Conservation (phyloP, 2,329 filamentous ascomycete genomes). For the Ascosphaera pollenicola region DNA sequence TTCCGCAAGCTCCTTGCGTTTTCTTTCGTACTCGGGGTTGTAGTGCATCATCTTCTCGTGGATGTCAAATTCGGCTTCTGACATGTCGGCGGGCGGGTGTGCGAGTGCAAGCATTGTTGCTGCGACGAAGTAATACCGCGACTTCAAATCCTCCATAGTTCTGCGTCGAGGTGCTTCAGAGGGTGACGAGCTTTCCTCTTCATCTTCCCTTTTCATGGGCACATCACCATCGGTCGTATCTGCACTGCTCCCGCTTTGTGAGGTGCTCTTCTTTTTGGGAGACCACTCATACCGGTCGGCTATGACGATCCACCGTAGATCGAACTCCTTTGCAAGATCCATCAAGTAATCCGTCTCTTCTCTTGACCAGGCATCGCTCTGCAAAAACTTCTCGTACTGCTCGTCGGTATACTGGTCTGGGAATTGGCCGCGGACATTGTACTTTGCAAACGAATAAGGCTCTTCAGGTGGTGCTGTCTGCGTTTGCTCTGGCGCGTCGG, state of each 20-base stretch:
- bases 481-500: conserved; percentile 11
- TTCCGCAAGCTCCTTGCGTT: conserved; percentile 67
- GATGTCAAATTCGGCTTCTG: conserved; percentile 54
- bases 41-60: conserved; percentile 78
- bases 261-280: conserved; percentile 10
- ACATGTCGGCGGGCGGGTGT: conserved; percentile 72
- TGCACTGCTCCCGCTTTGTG: conserved; percentile 10
- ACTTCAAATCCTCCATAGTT: conserved; percentile 75
- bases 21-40: conserved; percentile 55
- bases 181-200: conserved; percentile 6
- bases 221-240: conserved; percentile 29
- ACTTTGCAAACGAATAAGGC: conserved; percentile 53
- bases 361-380: conserved; percentile 61
- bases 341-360: conserved; percentile 90
- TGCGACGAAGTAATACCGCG: conserved; percentile 71
- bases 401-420: conserved; percentile 62
- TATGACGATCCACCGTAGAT: conserved; percentile 77
- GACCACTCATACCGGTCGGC: conserved; percentile 73
- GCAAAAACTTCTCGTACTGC: conserved; percentile 57
- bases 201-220: conserved; percentile 8
- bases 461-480: conserved; percentile 17
- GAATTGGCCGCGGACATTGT: conserved; percentile 58
- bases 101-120: conserved; percentile 61
- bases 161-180: conserved; percentile 26
- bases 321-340: conserved; percentile 50